These are phyloP conservation scores for Asclepias syriaca DNA, from an alignment of 257 asterid species.

Conservation along the genomic window DNA sequence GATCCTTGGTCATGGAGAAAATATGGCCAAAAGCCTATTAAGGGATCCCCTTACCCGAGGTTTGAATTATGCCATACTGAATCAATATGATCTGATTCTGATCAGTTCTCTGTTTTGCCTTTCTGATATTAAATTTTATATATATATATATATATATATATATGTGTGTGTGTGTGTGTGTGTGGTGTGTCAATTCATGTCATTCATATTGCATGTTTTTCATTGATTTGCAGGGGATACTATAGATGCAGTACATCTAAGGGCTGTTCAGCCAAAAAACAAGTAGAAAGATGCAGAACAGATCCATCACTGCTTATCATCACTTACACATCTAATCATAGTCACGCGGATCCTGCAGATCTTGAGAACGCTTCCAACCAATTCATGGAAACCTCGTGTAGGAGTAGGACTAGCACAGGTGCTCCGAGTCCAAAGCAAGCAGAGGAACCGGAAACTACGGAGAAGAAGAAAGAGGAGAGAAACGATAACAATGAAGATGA, in stretches of 20 bases:
- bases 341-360: slow-evolving; percentile 45
- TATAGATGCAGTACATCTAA: slow-evolving; percentile 82
- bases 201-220: slow-evolving; percentile 16
- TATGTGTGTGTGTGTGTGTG: too few relatives aligned
- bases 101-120: background rate
- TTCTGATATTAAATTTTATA: too few relatives aligned
- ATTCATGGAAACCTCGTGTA: slow-evolving; percentile 1
- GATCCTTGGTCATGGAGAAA: slow-evolving; percentile 13
- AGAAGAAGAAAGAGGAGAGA: slow-evolving; percentile 14
- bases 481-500: slow-evolving; percentile 15
- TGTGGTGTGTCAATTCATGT: too few relatives aligned
- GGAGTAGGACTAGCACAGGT: slow-evolving; percentile 1
- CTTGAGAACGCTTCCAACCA: slow-evolving; percentile 10
- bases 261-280: slow-evolving; percentile 77
- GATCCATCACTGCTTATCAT: slow-evolving; percentile 63
- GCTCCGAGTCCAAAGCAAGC: slow-evolving; percentile 28
- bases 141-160: too few relatives aligned
- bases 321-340: slow-evolving; percentile 68
- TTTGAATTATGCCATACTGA: slow-evolving; percentile 10
- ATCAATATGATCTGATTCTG: background rate
- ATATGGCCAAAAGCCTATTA: slow-evolving; percentile 11
- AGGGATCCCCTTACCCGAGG: slow-evolving; percentile 11
- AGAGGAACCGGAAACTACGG: slow-evolving; percentile 23
- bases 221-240: slow-evolving; percentile 46
- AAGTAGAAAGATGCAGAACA: slow-evolving; percentile 66